These are phyloP conservation scores for Clarireedia homoeocarpa DNA, from an alignment of 2,329 filamentous ascomycete species.

Conservation along the genomic window DNA sequence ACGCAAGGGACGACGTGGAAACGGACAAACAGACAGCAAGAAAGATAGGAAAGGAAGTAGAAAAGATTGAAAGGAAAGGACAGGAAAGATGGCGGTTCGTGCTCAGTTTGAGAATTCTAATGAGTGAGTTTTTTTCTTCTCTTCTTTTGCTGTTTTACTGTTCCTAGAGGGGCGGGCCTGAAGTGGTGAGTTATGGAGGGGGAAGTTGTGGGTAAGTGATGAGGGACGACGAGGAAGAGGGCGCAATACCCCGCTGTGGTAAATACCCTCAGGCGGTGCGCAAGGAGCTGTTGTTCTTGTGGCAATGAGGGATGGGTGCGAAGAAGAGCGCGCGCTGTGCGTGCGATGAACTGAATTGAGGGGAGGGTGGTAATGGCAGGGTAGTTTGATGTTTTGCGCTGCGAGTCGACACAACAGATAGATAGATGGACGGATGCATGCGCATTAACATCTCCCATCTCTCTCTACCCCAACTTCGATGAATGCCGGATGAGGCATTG, in stretches of 20 bases:
- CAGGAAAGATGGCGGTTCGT: constrained; percentile 54
- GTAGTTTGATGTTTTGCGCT: too few species aligned
- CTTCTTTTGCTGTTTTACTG: background rate
- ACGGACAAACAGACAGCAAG: background rate
- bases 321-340: too few species aligned
- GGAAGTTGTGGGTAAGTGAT: too few species aligned
- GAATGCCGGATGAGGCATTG: too few species aligned
- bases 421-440: too few species aligned
- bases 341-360: background rate
- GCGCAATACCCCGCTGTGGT: background rate
- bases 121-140: constrained; percentile 52
- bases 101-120: constrained; percentile 85
- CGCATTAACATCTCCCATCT: too few species aligned
- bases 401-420: too few species aligned
- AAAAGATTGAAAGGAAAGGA: background rate
- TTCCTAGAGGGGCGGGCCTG: background rate
- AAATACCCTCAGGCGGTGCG: too few species aligned
- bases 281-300: too few species aligned
- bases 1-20: too few species aligned
- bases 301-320: too few species aligned
- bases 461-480: too few species aligned
- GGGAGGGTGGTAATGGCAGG: background rate
- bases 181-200: background rate
- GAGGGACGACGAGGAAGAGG: background rate
- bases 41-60: background rate